These are phyloP conservation scores for Lolium perenne DNA, from an alignment of 176 grass and related monocot genomes.

Conservation along the genomic window DNA sequence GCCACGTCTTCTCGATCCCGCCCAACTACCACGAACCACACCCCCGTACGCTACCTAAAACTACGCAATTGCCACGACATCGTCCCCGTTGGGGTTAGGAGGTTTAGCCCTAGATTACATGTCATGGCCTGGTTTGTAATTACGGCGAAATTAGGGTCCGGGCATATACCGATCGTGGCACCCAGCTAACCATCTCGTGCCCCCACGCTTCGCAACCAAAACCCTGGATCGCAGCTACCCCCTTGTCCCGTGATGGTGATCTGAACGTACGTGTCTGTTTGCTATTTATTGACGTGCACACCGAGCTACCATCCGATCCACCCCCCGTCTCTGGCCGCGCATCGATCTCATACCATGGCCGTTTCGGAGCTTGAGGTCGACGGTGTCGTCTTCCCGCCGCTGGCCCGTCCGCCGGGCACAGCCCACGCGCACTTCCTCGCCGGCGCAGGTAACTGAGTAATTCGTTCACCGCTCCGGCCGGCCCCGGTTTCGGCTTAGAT, in stretches of 20 bases:
- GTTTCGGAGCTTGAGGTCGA: slow-evolving; percentile 53
- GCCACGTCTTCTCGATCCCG: not conserved
- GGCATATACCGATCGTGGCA: not conserved
- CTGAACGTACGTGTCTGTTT: not conserved
- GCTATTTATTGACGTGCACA: not conserved
- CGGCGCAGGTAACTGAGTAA: slow-evolving; percentile 46
- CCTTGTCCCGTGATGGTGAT: not conserved
- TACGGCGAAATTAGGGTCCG: not conserved
- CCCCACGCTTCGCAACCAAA: not conserved
- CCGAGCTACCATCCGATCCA: not conserved
- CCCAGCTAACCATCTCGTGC: not conserved
- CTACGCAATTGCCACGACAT: not conserved
- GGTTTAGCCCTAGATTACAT: not conserved
- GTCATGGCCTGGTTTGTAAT: slow-evolving; percentile 24
- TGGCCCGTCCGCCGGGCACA: slow-evolving; percentile 49
- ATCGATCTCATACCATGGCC: slow-evolving; percentile 29
- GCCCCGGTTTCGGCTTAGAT: not conserved
- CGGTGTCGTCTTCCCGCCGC: slow-evolving; percentile 59
- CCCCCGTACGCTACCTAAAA: slow-evolving; percentile 2
- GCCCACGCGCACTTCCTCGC: slow-evolving; percentile 54
- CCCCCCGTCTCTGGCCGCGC: too few relatives aligned
- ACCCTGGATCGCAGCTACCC: slow-evolving; percentile 9
- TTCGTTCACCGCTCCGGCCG: not conserved
- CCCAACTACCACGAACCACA: slow-evolving; percentile 35
- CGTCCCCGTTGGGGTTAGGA: not conserved